Evolutionary conservation across 192 early-diverging fungal genomes (phyloP).

Genomic region (Pilobolus umbonatus): DNA sequence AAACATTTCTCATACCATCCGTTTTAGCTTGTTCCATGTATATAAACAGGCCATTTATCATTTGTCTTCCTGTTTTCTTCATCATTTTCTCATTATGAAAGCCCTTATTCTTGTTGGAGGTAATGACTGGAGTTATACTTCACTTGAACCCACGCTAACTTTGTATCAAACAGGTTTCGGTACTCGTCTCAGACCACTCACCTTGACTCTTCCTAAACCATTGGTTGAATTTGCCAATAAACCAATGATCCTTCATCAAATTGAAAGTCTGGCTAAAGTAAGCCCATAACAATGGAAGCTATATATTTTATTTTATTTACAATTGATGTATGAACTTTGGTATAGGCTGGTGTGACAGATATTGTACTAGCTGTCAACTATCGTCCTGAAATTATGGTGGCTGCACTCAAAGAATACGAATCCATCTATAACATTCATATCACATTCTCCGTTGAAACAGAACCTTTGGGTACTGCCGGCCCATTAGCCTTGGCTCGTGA

Average conservation of each 20-base stretch:
- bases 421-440: conserved; percentile 87
- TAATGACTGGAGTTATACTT: conserved; percentile 23
- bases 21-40: too few relatives aligned
- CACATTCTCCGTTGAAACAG: conserved; percentile 94
- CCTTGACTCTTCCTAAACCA: conserved; percentile 95
- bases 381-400: conserved; percentile 96
- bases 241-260: conserved; percentile 99
- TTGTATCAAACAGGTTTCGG: conserved; percentile 73
- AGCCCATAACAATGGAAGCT: not conserved
- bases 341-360: conserved; percentile 94
- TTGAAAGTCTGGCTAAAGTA: conserved; percentile 95
- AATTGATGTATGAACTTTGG: conserved; percentile 4
- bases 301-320: not conserved
- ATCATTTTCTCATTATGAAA: conserved; percentile 54
- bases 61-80: conserved; percentile 5
- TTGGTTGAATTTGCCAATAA: conserved; percentile 98
- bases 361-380: conserved; percentile 99
- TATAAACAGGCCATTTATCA: too few relatives aligned
- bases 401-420: conserved; percentile 91
- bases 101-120: conserved; percentile 82
- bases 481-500: conserved; percentile 92
- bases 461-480: conserved; percentile 94
- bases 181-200: conserved; percentile 95
- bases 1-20: too few relatives aligned
- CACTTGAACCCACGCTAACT: not conserved